These are phyloP conservation scores for Tephrocybe sp. DNA, from an alignment of 768 basidiomycete genomes.

Conservation along the genomic window DNA sequence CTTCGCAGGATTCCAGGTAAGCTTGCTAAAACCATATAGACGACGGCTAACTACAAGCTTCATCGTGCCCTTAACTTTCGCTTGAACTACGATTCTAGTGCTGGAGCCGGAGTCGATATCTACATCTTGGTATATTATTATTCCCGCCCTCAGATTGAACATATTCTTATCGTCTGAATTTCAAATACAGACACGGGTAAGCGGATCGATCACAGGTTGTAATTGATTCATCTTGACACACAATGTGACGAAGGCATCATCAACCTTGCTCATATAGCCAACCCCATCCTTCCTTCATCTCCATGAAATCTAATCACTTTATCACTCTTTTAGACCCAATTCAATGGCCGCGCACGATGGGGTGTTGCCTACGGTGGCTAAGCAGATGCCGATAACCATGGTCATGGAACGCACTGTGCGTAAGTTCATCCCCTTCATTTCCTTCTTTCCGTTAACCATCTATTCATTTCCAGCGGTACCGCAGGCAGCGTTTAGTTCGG, in stretches of 20 bases:
- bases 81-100: constrained; percentile 13
- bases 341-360: constrained; percentile 42
- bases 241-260: not conserved
- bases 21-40: no score
- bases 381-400: constrained; percentile 41
- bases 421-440: constrained; percentile 40
- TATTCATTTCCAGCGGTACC: constrained; percentile 25
- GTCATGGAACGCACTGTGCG: no score
- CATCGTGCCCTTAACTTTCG: constrained; percentile 12
- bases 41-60: no score
- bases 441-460: not conserved
- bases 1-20: constrained; percentile 16
- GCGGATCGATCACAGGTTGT: no score
- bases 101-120: constrained; percentile 25
- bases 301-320: not conserved
- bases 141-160: no score
- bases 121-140: constrained; percentile 37
- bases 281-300: constrained; percentile 1
- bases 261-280: constrained; percentile 5
- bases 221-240: not conserved
- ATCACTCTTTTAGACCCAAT: constrained; percentile 26
- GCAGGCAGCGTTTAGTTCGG: constrained; percentile 34
- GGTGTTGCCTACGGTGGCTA: constrained; percentile 33
- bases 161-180: not conserved
- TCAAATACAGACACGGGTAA: constrained; percentile 23